phyloP scores from a whole-genome alignment of 345 rosid genomes.

The Bruguiera sexangula region DNA sequence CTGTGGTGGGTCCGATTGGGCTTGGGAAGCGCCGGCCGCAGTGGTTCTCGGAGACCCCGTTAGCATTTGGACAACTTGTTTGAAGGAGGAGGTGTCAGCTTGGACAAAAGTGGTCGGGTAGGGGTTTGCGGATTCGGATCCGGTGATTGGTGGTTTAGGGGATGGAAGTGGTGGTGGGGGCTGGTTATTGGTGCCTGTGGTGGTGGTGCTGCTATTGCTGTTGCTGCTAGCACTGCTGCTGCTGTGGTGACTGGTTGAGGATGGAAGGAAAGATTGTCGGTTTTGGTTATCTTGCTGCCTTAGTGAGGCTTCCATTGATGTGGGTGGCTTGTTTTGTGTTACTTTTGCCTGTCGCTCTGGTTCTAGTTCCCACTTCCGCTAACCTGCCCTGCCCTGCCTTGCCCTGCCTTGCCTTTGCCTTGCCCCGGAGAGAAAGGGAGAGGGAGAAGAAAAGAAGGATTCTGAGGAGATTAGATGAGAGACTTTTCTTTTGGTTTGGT shows the following conservation, averaged over 20 bases:
- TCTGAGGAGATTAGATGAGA: background rate
- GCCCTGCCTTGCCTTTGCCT: background rate
- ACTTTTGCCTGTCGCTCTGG: background rate
- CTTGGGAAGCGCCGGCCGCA: constrained; percentile 2
- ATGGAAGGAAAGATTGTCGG: constrained; percentile 36
- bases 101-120: constrained; percentile 98
- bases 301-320: constrained; percentile 61
- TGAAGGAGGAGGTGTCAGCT: constrained; percentile 89
- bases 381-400: background rate
- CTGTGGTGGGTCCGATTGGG: constrained; percentile 42
- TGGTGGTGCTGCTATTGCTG: constrained; percentile 22
- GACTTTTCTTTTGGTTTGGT: constrained; percentile 47
- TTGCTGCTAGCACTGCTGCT: constrained; percentile 33
- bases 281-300: constrained; percentile 40
- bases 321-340: background rate
- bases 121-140: constrained; percentile 81
- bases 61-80: constrained; percentile 96
- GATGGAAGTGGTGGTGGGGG: constrained; percentile 28
- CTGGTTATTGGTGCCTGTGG: constrained; percentile 29
- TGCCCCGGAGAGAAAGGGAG: background rate
- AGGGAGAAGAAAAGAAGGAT: constrained; percentile 1
- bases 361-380: too few species aligned
- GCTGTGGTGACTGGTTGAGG: constrained; percentile 51
- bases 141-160: constrained; percentile 55
- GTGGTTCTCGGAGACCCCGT: constrained; percentile 65